phyloP scores from a whole-genome alignment of 441 rosid species.

The Pelargonium myrrhifolium region DNA sequence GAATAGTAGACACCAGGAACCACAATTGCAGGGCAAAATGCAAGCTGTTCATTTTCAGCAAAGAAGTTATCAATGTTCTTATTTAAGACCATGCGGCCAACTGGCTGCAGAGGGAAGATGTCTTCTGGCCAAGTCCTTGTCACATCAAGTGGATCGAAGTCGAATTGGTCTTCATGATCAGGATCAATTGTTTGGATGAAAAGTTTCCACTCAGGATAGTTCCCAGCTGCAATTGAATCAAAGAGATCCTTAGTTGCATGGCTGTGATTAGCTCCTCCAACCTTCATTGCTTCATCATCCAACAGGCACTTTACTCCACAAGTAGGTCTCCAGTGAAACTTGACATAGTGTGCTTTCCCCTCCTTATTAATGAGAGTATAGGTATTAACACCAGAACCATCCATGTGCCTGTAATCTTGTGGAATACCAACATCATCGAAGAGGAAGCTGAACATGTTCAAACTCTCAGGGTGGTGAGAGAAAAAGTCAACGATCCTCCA shows the following conservation, averaged over 20 bases:
- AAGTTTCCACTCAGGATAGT: slow-evolving; percentile 86
- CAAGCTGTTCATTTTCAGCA: slow-evolving; percentile 84
- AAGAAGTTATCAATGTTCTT: slow-evolving; percentile 94
- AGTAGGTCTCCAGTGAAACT: slow-evolving; percentile 93
- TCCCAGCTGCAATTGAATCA: slow-evolving; percentile 84
- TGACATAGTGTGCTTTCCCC: slow-evolving; percentile 71
- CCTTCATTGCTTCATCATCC: slow-evolving; percentile 80
- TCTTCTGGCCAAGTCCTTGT: slow-evolving; percentile 98
- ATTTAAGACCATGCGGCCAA: slow-evolving; percentile 96
- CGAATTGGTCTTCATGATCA: slow-evolving; percentile 63
- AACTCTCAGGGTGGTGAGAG: slow-evolving; percentile 91
- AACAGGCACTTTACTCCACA: slow-evolving; percentile 70
- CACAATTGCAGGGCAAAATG: slow-evolving; percentile 79
- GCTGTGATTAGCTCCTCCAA: slow-evolving; percentile 94
- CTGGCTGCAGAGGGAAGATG: slow-evolving; percentile 80
- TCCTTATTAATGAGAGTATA: slow-evolving; percentile 71
- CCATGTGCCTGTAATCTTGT: slow-evolving; percentile 96
- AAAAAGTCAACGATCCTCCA: slow-evolving; percentile 93
- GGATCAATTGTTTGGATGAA: slow-evolving; percentile 86
- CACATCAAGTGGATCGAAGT: slow-evolving; percentile 91
- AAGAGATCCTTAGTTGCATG: slow-evolving; percentile 91
- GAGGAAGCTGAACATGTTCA: slow-evolving; percentile 79
- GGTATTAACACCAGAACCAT: slow-evolving; percentile 81
- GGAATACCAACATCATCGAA: slow-evolving; percentile 89
- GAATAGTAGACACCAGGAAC: slow-evolving; percentile 87